Evolutionary conservation across 768 basidiomycete genomes (phyloP), one percentile per base, ranked within the genome.

Genomic region (Serendipita sp.): DNA sequence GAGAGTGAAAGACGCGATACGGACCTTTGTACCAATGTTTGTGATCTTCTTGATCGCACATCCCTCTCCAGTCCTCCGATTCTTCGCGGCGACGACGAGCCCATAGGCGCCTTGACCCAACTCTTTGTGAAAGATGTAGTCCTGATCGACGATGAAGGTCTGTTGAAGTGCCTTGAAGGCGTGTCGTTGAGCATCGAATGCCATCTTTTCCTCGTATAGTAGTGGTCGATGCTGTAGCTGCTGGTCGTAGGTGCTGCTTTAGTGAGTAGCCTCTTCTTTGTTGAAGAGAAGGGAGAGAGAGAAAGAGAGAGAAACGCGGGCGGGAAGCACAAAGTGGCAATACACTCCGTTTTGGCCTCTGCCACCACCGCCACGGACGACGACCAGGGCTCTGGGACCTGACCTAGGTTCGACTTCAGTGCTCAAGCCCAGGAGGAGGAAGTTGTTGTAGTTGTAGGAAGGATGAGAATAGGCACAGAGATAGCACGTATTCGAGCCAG

Each of bases 21-120:
- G 34, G 63, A 82, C 88, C 81, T 90, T 91, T 61, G 87, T 90
- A 71, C 90, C 90, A 72, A 92, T 92, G 70, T 90, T 91, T 64
- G 90, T 89, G 71, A 93, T 93, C 78, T 94, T 94, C 80, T 95
- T 95, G 76, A 95, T 93, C 68, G 91, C 91, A 67, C 90, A 91
- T 9, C 88, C 88, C 70, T 93, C 90, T 24, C 89, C 88, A 1
- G 88, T 84, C 67, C 83, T 74, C 66, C 83, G 84, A 74, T 92
- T 89, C 67, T 83, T 82, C 0, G 94, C 93, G 28, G 87, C 81
- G 63, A 92, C 86, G 66, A 93, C 90, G 70, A 88, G 92, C 43
- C 93, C 91, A 72, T 96, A 95, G 22, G 93, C 92, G 67, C 94
- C 92, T 73, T 94, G 90, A 31, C 93, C 92, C 61, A 98, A 88